Evolutionary conservation across 2,329 filamentous ascomycete genomes (phyloP), one percentile per base, ranked within the genome.

Genomic region (Juglanconis oblonga): DNA sequence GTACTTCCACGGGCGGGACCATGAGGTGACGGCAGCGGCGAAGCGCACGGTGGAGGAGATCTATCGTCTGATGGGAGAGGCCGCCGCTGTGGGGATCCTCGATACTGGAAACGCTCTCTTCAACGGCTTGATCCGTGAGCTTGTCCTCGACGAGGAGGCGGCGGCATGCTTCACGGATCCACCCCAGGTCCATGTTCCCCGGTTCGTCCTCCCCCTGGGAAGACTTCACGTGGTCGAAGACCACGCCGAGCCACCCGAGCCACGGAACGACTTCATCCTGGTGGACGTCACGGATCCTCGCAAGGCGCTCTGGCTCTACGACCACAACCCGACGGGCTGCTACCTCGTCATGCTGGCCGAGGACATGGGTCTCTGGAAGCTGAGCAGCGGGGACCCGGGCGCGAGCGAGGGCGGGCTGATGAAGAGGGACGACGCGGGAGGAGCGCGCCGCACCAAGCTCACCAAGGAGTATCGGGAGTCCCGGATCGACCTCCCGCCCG

Each of bases 171-270:
- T 38, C 36, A 13, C 36, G 36, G 36, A 38, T 38, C 3, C 3
- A 13, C 42, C 11, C 5, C 11, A 3, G 17, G 14, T 3, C 5
- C 33, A 13, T 5, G 7, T 2, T 9, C 36, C 45, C 32, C 17
- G 2, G 7, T 42, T 31, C n/a, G 40, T 62, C 13, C 14, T 62
- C n/a, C 59, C 52, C n/a, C 52, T 59, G 29, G 59, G 59, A 14
- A 52, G 47, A 4, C 29, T 62, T 3, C 44, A 54, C 3, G 52
- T 52, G 1, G 9, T 40, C 0, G 32, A 35, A 17, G 24, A 13
- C 4, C 4, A 8, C 5, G 38, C 4, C 8, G 2, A 47, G 5
- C 45, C 33, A 24, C 3, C 9, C 2, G 5, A 17, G 9, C 1
- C 11, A 1, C 56, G 40, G 14, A 24, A 14, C 2, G 38, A 45